Base-by-base conservation (phyloP, 805 yeast genomes). In the Metschnikowia chrysomelidarum region DNA sequence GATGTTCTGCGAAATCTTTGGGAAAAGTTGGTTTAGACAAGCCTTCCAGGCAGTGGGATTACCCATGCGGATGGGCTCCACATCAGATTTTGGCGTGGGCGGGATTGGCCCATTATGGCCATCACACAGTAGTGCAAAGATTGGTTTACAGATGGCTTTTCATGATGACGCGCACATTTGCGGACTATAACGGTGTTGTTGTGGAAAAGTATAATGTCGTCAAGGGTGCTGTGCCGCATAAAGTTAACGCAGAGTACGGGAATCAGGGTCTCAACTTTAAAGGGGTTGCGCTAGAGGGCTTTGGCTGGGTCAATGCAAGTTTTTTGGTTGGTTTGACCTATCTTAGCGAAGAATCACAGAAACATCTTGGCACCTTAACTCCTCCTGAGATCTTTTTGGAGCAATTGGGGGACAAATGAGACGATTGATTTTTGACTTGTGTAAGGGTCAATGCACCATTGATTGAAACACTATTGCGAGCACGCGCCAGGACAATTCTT, bases 11-110 rank as follows among this genome's bases (percentile, higher is more conserved):
- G 47, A 57, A 70, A 45, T 80, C 89, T 2, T 67, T 95, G 47
- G 94, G 96, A 24, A 76, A 71, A 17, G 63, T 86, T 23, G 76
- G 82, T 1, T 60, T 84, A 12, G 69, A 75, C 27, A 69, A 87
- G 51, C 96, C 95, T n/a, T 77, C 82, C 9, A 71, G 98, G 58
- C 98, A 91, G 62, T 91, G 98, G 98, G 98, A 91, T 59, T 93
- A 82, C 59, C 98, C 98, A 2, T 87, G 67, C 54, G 98, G 98
- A 2, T 91, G 98, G 98, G 96, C 98, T 0, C 98, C 98, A 3
- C 98, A 93, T 57, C 98, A 91, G 60, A 86, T 91, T 12, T 59
- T 91, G 36, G 91, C 95, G 1, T 91, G 98, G 98, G 75, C 75
- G 28, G 98, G 97, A 0, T 68, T 91, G 21, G 50, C 58, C 19